Evolutionary conservation across 2,329 filamentous ascomycete species (phyloP).

Genomic region (Cryphonectria japonica): DNA sequence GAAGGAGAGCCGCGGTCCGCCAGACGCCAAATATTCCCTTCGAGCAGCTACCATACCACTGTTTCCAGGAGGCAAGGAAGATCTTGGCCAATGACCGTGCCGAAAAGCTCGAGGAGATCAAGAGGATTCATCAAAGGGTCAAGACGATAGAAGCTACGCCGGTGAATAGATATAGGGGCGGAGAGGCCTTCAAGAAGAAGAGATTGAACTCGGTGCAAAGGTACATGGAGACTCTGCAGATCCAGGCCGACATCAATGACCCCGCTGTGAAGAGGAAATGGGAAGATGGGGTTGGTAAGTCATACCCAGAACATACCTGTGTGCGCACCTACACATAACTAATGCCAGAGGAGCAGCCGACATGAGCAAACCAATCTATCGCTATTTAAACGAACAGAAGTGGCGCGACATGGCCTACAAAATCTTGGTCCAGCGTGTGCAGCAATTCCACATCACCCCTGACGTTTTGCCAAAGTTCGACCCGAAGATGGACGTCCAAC

Average conservation of each 20-base stretch:
- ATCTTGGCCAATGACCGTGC: conserved; percentile 78
- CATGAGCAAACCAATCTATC: conserved; percentile 96
- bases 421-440: conserved; percentile 81
- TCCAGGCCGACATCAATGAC: conserved; percentile 92
- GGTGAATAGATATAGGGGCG: conserved; percentile 60
- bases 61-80: conserved; percentile 93
- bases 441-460: conserved; percentile 84
- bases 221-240: conserved; percentile 79
- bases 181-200: conserved; percentile 66
- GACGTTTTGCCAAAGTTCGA: conserved; percentile 84
- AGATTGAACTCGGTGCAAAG: conserved; percentile 71
- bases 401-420: conserved; percentile 84
- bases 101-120: conserved; percentile 78
- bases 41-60: conserved; percentile 93
- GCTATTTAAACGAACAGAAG: conserved; percentile 81
- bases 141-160: conserved; percentile 65
- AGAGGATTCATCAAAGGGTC: conserved; percentile 69
- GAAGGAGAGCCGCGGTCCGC: conserved; percentile 75
- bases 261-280: conserved; percentile 91
- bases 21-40: conserved; percentile 75
- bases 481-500: conserved; percentile 76
- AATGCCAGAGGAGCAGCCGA: conserved; percentile 63
- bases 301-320: conserved; percentile 1
- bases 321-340: conserved; percentile 20
- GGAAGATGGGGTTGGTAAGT: conserved; percentile 84